Evolutionary conservation across 495 filamentous ascomycete genomes (phyloP).

Genomic region (Cercophora sp.): DNA sequence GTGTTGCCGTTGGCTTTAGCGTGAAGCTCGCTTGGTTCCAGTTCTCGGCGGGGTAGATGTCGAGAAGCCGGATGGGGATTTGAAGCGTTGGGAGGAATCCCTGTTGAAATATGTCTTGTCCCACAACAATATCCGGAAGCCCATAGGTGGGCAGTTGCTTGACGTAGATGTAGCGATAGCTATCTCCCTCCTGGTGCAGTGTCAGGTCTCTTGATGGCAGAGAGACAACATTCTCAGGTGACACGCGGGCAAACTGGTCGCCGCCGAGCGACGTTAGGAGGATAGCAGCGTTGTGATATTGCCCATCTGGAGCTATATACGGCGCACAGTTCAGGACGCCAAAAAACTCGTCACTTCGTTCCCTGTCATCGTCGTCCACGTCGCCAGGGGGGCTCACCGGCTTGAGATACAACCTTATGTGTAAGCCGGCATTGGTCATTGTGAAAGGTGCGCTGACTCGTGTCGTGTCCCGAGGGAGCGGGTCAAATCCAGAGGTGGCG

Average conservation of each 20-base stretch:
- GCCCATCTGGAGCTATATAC: not conserved
- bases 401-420: not conserved
- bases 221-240: not conserved
- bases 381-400: not conserved
- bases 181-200: not conserved
- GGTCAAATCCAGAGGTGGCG: not conserved
- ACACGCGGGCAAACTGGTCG: not conserved
- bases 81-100: not conserved
- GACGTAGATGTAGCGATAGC: conserved; percentile 2
- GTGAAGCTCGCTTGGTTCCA: not conserved
- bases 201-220: not conserved
- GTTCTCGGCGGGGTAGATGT: not conserved
- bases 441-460: not conserved
- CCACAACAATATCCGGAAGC: not conserved
- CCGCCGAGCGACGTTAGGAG: not conserved
- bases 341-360: not conserved
- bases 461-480: not conserved
- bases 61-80: not conserved
- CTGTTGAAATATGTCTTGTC: not conserved
- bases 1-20: not conserved
- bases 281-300: not conserved
- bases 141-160: not conserved
- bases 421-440: not conserved
- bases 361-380: not conserved
- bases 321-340: not conserved